Percentiles rank a stretch among this genome's conserved stretches.
phyloP scores from a whole-genome alignment of 176 grass and related monocot species.

The Cocos nucifera region DNA sequence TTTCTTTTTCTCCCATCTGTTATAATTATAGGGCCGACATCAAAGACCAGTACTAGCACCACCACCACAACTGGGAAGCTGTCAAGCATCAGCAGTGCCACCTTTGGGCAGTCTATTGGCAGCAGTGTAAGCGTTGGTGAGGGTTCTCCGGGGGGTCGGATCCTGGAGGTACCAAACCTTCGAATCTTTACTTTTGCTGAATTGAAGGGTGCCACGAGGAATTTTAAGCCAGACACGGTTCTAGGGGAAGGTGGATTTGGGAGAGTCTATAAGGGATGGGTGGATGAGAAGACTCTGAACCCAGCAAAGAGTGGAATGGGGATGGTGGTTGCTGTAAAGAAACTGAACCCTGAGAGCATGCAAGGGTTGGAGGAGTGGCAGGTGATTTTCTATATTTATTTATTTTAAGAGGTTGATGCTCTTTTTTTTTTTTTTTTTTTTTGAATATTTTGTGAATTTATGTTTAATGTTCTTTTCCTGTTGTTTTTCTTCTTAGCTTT shows the following conservation, averaged over 20 bases:
- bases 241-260: constrained; percentile 87
- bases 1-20: constrained; percentile 1
- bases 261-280: constrained; percentile 85
- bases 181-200: constrained; percentile 59
- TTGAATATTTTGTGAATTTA: too few relatives aligned
- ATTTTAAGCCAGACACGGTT: constrained; percentile 55
- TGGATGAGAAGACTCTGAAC: constrained; percentile 71
- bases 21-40: constrained; percentile 40
- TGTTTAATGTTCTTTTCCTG: too few relatives aligned
- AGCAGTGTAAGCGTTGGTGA: constrained; percentile 26
- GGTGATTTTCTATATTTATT: constrained; percentile 20
- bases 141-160: constrained; percentile 24
- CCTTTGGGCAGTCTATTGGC: constrained; percentile 38
- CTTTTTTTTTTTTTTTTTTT: too few relatives aligned
- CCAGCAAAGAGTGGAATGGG: constrained; percentile 30
- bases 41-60: constrained; percentile 50
- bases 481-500: too few relatives aligned
- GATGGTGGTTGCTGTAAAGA: constrained; percentile 66
- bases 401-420: too few relatives aligned
- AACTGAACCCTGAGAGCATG: constrained; percentile 80
- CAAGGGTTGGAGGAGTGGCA: constrained; percentile 89
- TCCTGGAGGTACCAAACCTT: constrained; percentile 57
- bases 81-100: constrained; percentile 40
- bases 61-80: constrained; percentile 24
- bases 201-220: constrained; percentile 47